A percentile compares a stretch with the other conserved stretches of the same genome.
These are phyloP conservation scores for Globisporangium rhizosaccharum DNA, from an alignment of 352 stramenopile species.

Conservation along the genomic window DNA sequence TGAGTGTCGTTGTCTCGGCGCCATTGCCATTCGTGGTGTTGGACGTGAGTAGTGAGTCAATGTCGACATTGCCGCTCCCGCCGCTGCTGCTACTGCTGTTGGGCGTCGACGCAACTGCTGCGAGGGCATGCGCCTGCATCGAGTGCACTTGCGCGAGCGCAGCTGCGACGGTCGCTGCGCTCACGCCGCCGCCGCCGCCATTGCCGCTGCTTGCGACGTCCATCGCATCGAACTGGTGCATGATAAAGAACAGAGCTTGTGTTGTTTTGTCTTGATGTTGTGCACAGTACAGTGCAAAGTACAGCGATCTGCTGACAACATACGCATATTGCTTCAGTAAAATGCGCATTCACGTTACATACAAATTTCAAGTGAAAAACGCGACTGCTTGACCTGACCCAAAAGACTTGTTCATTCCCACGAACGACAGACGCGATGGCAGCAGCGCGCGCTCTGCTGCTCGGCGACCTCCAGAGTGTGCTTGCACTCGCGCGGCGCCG, in stretches of 20 bases:
- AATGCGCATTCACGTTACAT: neutral
- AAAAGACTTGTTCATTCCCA: neutral
- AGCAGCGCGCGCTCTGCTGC: slow-evolving; percentile 40
- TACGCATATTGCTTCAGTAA: neutral
- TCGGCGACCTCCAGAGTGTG: slow-evolving; percentile 74
- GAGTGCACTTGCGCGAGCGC: neutral
- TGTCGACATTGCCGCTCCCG: slow-evolving; percentile 37
- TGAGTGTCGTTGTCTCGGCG: neutral
- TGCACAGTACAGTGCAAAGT: neutral
- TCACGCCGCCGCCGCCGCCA: slow-evolving; percentile 3
- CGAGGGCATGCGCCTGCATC: neutral
- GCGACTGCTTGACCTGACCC: neutral
- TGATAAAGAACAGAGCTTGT: neutral
- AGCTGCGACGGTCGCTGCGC: slow-evolving; percentile 1
- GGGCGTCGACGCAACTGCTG: neutral
- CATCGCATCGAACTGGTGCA: neutral
- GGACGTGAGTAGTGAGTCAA: slow-evolving; percentile 63
- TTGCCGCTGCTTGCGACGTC: neutral
- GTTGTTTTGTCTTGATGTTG: neutral
- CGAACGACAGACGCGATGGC: slow-evolving; percentile 5
- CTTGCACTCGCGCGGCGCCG: slow-evolving; percentile 50
- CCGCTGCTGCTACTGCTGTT: neutral
- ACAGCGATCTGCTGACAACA: too few relatives aligned
- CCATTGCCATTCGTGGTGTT: slow-evolving; percentile 7
- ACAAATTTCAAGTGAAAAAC: neutral